Conservation (phyloP, 2,329 filamentous ascomycete genomes). For the Epicoccum nigrum region DNA sequence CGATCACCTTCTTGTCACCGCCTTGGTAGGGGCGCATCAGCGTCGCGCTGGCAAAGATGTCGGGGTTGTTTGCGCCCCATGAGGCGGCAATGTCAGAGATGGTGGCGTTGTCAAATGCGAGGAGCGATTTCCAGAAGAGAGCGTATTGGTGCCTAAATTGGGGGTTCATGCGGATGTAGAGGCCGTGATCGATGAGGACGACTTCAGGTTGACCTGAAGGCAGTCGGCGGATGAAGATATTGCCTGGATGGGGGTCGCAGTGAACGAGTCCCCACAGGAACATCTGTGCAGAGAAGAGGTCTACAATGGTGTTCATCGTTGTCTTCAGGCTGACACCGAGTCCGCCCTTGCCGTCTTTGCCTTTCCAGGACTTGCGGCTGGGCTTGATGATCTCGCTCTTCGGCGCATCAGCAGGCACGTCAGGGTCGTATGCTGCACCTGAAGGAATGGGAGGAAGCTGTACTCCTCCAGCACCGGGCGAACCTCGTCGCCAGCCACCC, state of each 20-base stretch:
- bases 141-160: slow-evolving; percentile 86
- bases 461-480: slow-evolving; percentile 75
- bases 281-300: slow-evolving; percentile 96
- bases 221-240: slow-evolving; percentile 90
- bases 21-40: slow-evolving; percentile 90
- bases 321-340: slow-evolving; percentile 82
- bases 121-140: slow-evolving; percentile 89
- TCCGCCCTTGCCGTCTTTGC: slow-evolving; percentile 73
- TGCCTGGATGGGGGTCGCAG: slow-evolving; percentile 96
- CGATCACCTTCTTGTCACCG: slow-evolving; percentile 71
- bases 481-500: slow-evolving; percentile 76
- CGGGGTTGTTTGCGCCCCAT: slow-evolving; percentile 89
- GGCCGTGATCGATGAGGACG: slow-evolving; percentile 94
- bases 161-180: slow-evolving; percentile 90
- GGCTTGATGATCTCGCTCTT: slow-evolving; percentile 73
- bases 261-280: slow-evolving; percentile 96
- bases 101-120: slow-evolving; percentile 89
- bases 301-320: slow-evolving; percentile 96
- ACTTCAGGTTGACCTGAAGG: slow-evolving; percentile 84
- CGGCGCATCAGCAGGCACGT: slow-evolving; percentile 41
- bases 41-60: slow-evolving; percentile 90
- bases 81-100: slow-evolving; percentile 72
- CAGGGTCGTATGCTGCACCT: slow-evolving; percentile 43
- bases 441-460: slow-evolving; percentile 58
- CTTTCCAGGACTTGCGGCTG: slow-evolving; percentile 78